phyloP scores from a whole-genome alignment of 495 filamentous ascomycete species.

The Xylaria nigripes region DNA sequence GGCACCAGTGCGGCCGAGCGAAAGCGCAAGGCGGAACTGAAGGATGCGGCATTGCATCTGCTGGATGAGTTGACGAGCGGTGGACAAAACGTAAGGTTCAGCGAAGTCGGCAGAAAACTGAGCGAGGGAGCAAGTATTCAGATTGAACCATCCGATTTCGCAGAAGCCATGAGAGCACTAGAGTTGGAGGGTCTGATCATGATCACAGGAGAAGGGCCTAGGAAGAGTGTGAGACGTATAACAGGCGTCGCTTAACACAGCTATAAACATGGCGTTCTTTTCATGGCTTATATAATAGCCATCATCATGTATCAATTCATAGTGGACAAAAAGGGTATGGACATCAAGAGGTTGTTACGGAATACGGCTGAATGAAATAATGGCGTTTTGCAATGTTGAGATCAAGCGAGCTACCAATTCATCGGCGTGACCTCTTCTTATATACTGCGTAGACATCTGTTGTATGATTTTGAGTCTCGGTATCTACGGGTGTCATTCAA shows the following conservation, averaged over 20 bases:
- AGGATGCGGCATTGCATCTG: constrained; percentile 62
- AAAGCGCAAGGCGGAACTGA: constrained; percentile 72
- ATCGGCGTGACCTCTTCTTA: too few relatives aligned
- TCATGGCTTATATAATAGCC: not conserved
- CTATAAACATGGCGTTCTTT: not conserved
- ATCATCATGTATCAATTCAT: not conserved
- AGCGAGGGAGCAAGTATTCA: constrained; percentile 65
- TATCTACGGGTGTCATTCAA: too few relatives aligned
- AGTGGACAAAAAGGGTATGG: not conserved
- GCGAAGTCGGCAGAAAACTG: constrained; percentile 64
- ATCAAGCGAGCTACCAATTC: not conserved
- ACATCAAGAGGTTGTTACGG: not conserved
- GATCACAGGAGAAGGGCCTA: constrained; percentile 74
- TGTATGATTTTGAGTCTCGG: too few relatives aligned
- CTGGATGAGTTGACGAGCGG: constrained; percentile 71
- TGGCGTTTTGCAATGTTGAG: not conserved
- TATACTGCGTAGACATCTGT: too few relatives aligned
- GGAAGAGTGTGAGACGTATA: constrained; percentile 74
- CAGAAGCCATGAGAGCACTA: constrained; percentile 65
- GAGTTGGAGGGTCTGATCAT: constrained; percentile 80
- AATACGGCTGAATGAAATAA: not conserved
- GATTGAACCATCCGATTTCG: constrained; percentile 71
- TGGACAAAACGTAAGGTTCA: constrained; percentile 62
- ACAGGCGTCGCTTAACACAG: constrained; percentile 34
- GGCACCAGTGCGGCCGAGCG: constrained; percentile 80